These are phyloP conservation scores for Magnaporthiopsis rhizophila DNA, from an alignment of 2,329 filamentous ascomycete genomes.

Conservation along the genomic window DNA sequence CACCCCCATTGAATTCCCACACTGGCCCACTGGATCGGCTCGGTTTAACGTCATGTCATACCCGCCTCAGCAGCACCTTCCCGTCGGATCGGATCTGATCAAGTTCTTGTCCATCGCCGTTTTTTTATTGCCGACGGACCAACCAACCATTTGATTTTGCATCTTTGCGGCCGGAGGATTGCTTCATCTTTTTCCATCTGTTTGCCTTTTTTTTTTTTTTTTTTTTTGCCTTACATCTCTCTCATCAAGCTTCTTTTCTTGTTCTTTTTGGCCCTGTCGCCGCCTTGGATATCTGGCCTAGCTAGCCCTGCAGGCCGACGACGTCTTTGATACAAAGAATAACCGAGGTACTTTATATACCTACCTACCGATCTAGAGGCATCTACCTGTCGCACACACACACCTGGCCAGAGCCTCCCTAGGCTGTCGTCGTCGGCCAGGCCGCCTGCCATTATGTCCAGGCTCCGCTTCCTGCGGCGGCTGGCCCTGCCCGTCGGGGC, in stretches of 20 bases:
- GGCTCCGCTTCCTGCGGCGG: conserved; percentile 28
- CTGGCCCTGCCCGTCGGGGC: conserved; percentile 34
- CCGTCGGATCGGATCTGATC: too few relatives aligned
- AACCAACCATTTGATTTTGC: not conserved
- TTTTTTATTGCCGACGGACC: not conserved
- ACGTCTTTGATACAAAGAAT: too few relatives aligned
- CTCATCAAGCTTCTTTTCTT: not conserved
- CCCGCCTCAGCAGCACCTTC: too few relatives aligned
- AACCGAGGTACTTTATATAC: not conserved
- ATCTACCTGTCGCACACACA: not conserved
- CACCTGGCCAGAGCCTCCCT: too few relatives aligned
- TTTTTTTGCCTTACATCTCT: not conserved
- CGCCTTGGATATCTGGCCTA: not conserved
- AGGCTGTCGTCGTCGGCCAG: not conserved
- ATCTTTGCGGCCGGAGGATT: not conserved
- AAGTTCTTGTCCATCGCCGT: not conserved
- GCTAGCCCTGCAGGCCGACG: too few relatives aligned
- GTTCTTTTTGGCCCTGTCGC: not conserved
- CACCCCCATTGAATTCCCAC: not conserved
- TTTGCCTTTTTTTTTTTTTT: not conserved
- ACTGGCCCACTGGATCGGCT: not conserved
- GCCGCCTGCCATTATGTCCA: conserved; percentile 1
- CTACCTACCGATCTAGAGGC: not conserved
- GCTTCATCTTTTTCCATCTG: not conserved
- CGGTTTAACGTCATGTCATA: not conserved